phyloP scores from a whole-genome alignment of 352 stramenopile genomes.

The Thalassiosira livingstoniorum region DNA sequence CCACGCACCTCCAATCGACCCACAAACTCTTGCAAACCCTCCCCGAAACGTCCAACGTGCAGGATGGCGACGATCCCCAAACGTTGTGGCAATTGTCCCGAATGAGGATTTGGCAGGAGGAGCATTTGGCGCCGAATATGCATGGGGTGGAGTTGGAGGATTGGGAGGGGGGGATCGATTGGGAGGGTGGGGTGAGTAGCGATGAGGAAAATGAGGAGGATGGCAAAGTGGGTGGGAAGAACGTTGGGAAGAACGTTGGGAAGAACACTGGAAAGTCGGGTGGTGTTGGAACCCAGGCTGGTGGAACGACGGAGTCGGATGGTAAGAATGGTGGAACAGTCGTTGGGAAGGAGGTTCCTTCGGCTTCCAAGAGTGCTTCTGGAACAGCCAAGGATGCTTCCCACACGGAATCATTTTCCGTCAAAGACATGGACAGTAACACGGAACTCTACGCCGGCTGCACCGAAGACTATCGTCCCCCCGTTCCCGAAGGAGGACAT shows the following conservation, averaged over 20 bases:
- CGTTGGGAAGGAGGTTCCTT: neutral
- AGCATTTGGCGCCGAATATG: constrained; percentile 58
- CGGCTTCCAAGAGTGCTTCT: too few species aligned
- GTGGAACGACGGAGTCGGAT: neutral
- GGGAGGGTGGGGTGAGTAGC: constrained; percentile 63
- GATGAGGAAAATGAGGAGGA: constrained; percentile 34
- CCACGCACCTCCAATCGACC: neutral
- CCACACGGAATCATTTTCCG: too few species aligned
- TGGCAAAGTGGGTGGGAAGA: constrained; percentile 1
- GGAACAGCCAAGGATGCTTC: too few species aligned
- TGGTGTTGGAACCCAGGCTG: neutral
- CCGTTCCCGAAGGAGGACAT: constrained; percentile 12
- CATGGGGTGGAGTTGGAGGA: constrained; percentile 79
- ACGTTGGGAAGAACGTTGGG: neutral
- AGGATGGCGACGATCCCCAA: constrained; percentile 36
- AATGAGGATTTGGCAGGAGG: constrained; percentile 55
- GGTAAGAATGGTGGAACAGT: neutral
- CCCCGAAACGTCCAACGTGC: constrained; percentile 14
- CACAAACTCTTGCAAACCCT: constrained; percentile 25
- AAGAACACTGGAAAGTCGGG: neutral
- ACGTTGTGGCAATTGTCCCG: constrained; percentile 41
- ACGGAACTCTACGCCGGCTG: constrained; percentile 12
- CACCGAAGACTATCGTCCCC: constrained; percentile 27
- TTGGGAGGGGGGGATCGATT: constrained; percentile 84
- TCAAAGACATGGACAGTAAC: neutral